Conservation (phyloP, 345 rosid species). For the Eucalyptus globulus region DNA sequence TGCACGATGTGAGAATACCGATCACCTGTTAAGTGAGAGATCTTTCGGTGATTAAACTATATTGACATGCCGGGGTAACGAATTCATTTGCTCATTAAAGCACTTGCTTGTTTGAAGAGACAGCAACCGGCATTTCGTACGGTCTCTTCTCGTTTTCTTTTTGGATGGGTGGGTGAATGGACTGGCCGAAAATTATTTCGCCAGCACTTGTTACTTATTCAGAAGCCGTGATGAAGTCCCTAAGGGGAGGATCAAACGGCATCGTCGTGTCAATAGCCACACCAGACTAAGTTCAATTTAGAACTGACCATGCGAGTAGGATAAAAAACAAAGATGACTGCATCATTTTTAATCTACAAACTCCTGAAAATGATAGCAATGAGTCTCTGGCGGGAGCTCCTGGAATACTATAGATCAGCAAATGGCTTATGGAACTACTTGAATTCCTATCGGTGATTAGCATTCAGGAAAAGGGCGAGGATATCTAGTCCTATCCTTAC, state of each 20-base stretch:
- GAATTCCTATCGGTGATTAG: not conserved
- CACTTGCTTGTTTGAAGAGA: not conserved
- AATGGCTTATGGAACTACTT: not conserved
- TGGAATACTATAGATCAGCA: not conserved
- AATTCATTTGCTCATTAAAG: not conserved
- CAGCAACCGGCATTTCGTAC: not conserved
- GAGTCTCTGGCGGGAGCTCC: not conserved
- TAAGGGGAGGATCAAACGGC: not conserved
- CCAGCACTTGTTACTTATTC: not conserved
- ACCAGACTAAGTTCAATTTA: not conserved
- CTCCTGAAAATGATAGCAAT: not conserved
- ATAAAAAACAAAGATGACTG: not conserved
- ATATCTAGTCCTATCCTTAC: not conserved
- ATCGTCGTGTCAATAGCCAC: not conserved
- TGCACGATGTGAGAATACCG: not conserved
- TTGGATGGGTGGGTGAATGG: not conserved
- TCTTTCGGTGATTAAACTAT: not conserved
- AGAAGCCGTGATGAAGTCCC: not conserved
- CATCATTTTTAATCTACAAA: not conserved
- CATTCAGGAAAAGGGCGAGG: not conserved
- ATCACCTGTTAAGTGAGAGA: not conserved
- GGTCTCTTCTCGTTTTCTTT: not conserved
- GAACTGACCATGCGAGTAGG: not conserved
- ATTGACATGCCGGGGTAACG: not conserved
- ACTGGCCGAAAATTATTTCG: not conserved